phyloP scores from a whole-genome alignment of 163 green algal genomes.

The Scenedesmus sp. region DNA sequence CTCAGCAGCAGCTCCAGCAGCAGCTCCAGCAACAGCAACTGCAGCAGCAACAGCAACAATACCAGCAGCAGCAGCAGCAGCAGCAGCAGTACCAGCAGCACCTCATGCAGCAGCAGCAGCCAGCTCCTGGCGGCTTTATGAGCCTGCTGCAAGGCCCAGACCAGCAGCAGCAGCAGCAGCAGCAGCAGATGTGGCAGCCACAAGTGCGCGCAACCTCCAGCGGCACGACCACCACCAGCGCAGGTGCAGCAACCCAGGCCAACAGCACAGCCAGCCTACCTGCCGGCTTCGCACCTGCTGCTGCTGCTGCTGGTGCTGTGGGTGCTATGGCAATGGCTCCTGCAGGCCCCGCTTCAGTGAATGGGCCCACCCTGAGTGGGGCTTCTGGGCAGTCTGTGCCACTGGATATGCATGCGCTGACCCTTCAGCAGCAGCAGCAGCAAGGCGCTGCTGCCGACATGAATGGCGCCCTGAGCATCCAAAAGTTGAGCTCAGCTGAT shows the following conservation, averaged over 20 bases:
- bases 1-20: not conserved
- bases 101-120: not conserved
- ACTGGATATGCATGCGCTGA: not conserved
- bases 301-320: not conserved
- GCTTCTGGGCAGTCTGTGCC: not conserved
- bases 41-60: not conserved
- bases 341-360: not conserved
- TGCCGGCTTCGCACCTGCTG: not conserved
- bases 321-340: not conserved
- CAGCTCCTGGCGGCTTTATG: not conserved
- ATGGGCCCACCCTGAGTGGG: not conserved
- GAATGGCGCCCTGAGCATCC: not conserved
- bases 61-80: slow-evolving; percentile 20
- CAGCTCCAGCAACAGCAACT: not conserved
- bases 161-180: slow-evolving; percentile 25
- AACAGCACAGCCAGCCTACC: not conserved
- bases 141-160: slow-evolving; percentile 1
- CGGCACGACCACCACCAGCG: not conserved
- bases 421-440: slow-evolving; percentile 5
- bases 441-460: not conserved
- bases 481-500: slow-evolving; percentile 18
- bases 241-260: not conserved
- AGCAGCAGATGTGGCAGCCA: slow-evolving; percentile 30
- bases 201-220: not conserved
- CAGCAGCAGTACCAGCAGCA: slow-evolving; percentile 31